Percentiles rank a stretch among this genome's conserved stretches.
phyloP scores from a whole-genome alignment of 257 asterid species.

The Solanum pinnatisectum region DNA sequence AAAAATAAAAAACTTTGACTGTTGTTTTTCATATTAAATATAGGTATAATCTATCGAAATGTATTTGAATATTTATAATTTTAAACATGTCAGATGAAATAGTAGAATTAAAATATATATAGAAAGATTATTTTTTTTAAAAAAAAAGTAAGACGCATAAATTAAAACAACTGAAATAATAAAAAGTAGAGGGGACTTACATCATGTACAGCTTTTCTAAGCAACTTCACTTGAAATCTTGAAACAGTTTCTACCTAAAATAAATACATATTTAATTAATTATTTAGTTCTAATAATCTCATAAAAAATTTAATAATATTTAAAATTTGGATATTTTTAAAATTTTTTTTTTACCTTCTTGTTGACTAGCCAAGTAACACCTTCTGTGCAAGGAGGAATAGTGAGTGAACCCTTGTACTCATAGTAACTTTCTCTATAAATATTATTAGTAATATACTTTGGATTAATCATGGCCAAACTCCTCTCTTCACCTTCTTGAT shows the following conservation, averaged over 20 bases:
- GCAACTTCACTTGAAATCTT: slow-evolving; percentile 37
- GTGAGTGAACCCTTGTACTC: slow-evolving; percentile 62
- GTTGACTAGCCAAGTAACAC: slow-evolving; percentile 61
- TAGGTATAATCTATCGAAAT: not conserved
- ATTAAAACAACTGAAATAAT: not conserved
- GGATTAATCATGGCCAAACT: slow-evolving; percentile 36
- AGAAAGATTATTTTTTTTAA: no score
- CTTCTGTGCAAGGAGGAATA: slow-evolving; percentile 66
- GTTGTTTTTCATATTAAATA: not conserved
- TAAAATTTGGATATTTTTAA: not conserved
- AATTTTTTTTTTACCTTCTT: slow-evolving; percentile 21
- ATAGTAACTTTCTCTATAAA: slow-evolving; percentile 15
- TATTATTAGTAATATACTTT: slow-evolving; percentile 11
- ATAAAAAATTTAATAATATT: not conserved
- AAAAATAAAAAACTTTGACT: not conserved
- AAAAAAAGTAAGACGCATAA: not conserved
- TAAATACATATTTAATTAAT: not conserved
- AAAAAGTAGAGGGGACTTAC: slow-evolving; percentile 24
- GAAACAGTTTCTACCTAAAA: slow-evolving; percentile 56
- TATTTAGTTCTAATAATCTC: not conserved
- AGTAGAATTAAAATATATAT: not conserved
- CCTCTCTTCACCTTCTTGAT: slow-evolving; percentile 6
- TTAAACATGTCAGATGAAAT: not conserved
- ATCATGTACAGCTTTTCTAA: slow-evolving; percentile 59
- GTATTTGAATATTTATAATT: not conserved